A percentile compares a stretch with the other conserved stretches of the same genome.
Conservation (phyloP, 768 basidiomycete genomes). For the Russula sp. region DNA sequence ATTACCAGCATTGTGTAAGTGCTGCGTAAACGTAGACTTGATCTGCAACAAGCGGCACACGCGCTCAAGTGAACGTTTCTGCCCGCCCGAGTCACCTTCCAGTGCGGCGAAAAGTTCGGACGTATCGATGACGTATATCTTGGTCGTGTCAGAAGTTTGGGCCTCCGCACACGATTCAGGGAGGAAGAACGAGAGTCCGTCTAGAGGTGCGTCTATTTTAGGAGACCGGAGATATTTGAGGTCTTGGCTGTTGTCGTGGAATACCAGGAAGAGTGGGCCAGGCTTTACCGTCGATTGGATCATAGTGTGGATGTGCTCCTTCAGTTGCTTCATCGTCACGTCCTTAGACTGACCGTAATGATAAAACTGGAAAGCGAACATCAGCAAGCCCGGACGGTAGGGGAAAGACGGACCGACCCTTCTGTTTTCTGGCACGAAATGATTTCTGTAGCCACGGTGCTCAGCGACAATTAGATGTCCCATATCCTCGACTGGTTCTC, state of each 20-base stretch:
- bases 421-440: conserved; percentile 56
- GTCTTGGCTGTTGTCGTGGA: conserved; percentile 74
- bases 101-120: conserved; percentile 69
- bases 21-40: conserved; percentile 29
- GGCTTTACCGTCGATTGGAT: conserved; percentile 32
- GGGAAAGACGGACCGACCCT: conserved; percentile 36
- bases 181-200: conserved; percentile 44
- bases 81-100: conserved; percentile 47
- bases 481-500: conserved; percentile 38
- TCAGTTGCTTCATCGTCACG: conserved; percentile 45
- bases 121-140: conserved; percentile 65
- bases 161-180: conserved; percentile 37
- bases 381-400: background rate
- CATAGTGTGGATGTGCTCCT: conserved; percentile 42
- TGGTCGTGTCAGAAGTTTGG: conserved; percentile 35
- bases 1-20: conserved; percentile 81
- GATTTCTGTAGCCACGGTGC: conserved; percentile 48
- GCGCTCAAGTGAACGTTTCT: conserved; percentile 50
- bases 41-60: conserved; percentile 60
- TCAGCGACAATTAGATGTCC: conserved; percentile 64
- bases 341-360: conserved; percentile 56
- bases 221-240: conserved; percentile 62
- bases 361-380: conserved; percentile 42
- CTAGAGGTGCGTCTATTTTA: conserved; percentile 44
- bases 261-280: conserved; percentile 69